Evolutionary conservation across 2,329 filamentous ascomycete genomes (phyloP).

Genomic region (Colletotrichum incanum): DNA sequence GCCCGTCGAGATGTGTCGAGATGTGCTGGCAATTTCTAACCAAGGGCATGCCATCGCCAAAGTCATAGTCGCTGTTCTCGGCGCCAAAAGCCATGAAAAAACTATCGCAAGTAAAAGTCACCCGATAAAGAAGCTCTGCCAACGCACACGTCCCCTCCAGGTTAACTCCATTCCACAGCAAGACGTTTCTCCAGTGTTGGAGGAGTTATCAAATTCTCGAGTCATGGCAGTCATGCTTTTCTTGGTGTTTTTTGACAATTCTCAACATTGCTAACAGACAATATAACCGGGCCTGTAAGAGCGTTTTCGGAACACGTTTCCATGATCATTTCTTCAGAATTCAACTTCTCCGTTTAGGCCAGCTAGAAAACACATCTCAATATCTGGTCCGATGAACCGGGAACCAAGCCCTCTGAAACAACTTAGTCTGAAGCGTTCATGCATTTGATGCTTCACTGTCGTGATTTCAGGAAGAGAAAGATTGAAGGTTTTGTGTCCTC

Average conservation of each 20-base stretch:
- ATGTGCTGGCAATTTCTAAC: neutral
- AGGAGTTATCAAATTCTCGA: neutral
- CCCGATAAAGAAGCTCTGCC: neutral
- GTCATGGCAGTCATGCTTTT: neutral
- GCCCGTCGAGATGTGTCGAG: neutral
- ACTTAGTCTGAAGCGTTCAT: too few species aligned
- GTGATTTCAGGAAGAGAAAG: neutral
- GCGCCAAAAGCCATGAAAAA: neutral
- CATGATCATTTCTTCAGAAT: neutral
- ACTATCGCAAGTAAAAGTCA: neutral
- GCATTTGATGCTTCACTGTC: neutral
- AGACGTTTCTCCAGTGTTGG: neutral
- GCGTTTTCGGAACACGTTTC: too few species aligned
- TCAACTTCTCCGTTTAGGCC: neutral
- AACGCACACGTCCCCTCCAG: neutral
- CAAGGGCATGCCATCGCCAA: neutral
- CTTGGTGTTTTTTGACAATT: accelerated
- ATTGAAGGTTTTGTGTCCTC: conserved; percentile 30
- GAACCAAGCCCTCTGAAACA: neutral
- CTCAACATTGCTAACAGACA: neutral
- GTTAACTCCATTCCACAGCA: neutral
- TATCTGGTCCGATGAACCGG: neutral
- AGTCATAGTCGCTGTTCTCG: neutral
- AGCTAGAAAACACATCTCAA: neutral
- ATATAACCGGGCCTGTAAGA: too few species aligned